A percentile compares a stretch with the other conserved stretches of the same genome.
Conservation (phyloP, 768 basidiomycete genomes). For the Neoboletus brunneissimus region DNA sequence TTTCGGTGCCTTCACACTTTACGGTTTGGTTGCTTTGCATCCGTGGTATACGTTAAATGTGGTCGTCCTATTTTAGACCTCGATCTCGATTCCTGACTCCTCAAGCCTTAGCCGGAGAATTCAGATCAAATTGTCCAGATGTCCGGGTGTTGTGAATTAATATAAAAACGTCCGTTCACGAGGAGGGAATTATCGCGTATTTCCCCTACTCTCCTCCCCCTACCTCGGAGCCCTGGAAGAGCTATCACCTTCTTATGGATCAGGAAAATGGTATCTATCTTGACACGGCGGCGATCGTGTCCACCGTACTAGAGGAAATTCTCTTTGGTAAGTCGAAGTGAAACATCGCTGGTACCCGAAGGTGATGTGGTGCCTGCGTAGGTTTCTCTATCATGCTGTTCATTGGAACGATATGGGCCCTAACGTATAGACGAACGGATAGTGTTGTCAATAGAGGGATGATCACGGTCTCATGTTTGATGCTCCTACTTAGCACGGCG, state of each 20-base stretch:
- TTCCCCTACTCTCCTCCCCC: not conserved
- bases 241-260: not conserved
- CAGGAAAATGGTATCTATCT: constrained; percentile 9
- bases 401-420: constrained; percentile 24
- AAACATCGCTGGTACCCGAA: not conserved
- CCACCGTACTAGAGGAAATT: constrained; percentile 1
- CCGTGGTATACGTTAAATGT: not conserved
- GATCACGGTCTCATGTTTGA: constrained; percentile 16
- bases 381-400: constrained; percentile 33
- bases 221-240: not conserved
- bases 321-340: not conserved
- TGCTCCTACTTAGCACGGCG: constrained; percentile 19
- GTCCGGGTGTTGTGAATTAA: not conserved
- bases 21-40: not conserved
- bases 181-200: not conserved
- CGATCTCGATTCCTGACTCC: too few relatives aligned
- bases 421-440: constrained; percentile 6
- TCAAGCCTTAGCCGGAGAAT: too few relatives aligned
- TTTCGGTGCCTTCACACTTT: not conserved
- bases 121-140: not conserved
- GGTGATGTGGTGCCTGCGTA: constrained; percentile 1
- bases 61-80: not conserved
- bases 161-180: not conserved
- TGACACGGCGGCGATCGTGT: constrained; percentile 24
- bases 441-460: constrained; percentile 10